Conservation (phyloP, 2,329 filamentous ascomycete species). For the Trichoderma guizhouense region DNA sequence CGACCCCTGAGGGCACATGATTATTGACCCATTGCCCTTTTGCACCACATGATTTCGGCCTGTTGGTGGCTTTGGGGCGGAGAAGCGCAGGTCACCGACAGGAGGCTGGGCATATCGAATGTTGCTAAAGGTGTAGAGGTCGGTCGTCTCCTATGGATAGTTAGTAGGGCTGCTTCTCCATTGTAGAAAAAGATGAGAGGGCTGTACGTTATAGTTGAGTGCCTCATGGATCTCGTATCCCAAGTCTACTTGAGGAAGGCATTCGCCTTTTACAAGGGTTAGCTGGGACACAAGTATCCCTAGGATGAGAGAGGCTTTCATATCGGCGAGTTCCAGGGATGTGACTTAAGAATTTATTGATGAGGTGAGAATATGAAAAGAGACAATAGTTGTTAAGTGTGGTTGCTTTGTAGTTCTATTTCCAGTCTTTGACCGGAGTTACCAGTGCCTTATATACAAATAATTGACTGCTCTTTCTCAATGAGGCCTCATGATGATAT, state of each 20-base stretch:
- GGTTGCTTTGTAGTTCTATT: neutral
- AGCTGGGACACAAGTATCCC: neutral
- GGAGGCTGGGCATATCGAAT: neutral
- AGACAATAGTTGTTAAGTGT: neutral
- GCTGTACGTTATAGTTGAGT: neutral
- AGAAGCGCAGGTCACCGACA: neutral
- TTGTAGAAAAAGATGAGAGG: neutral
- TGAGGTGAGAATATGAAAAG: neutral
- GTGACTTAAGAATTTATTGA: neutral
- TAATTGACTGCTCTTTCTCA: neutral
- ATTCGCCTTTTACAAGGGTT: neutral
- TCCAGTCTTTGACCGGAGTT: neutral
- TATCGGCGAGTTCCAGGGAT: neutral
- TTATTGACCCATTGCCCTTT: neutral
- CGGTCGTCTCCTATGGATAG: neutral
- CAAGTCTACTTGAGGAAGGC: neutral
- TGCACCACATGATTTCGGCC: neutral
- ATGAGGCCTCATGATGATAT: neutral
- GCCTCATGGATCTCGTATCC: neutral
- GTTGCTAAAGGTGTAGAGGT: neutral
- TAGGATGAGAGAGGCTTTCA: neutral
- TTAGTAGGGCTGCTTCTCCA: neutral
- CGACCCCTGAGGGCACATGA: neutral
- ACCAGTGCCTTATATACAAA: neutral
- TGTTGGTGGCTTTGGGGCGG: neutral